Base-by-base conservation (phyloP, 2,329 filamentous ascomycete genomes). In the Trichoderma oligosporum region DNA sequence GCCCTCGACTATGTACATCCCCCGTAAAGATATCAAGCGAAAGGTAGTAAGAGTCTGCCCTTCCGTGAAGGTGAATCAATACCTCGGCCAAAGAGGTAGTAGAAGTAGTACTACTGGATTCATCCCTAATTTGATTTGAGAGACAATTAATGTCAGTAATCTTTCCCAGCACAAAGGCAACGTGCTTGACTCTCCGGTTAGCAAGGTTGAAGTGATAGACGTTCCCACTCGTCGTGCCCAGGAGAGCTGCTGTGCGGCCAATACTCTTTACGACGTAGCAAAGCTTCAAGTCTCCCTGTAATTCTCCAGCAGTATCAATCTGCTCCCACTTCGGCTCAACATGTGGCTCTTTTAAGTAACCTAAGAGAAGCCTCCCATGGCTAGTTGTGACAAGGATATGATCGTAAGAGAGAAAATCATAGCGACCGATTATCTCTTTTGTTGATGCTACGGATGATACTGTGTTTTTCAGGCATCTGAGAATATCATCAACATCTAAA, bases 301-400 rank as follows among this genome's bases (percentile, higher is more conserved):
- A 63, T 1, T 65, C 59, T 1, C 73, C 70, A 0, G 74, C 64
- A 0, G 77, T 61, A 0, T 63, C 46, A 0, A 82, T 61, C 36
- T 78, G 75, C 6, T 68, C 64, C 82, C 82, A 84, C 0, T 61
- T 48, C 2, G 71, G 56, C n/a, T 45, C 54, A 16, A 18, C 1
- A 6, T 47, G 20, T 12, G 27, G 14, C 2, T 62, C 51, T 3
- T 42, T 60, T 35, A 80, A 69, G 0, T 68, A 65, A 1, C 77
- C 78, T 0, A 81, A 61, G 4, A 87, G 73, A 0, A 89, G 66
- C 16, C 79, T 77, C 1, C 88, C 88, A 33, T 80, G 79, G 0
- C 79, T 84, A 0, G 85, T 86, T 0, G 78, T 79, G 3, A 82
- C 74, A 16, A 90, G 68, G 2, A 89, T 66, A 1, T 72, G 68